A percentile compares a stretch with the other conserved stretches of the same genome.
Evolutionary conservation across 129 eudicot species (phyloP).

Genomic region (Chrysanthemum lavandulifolium): DNA sequence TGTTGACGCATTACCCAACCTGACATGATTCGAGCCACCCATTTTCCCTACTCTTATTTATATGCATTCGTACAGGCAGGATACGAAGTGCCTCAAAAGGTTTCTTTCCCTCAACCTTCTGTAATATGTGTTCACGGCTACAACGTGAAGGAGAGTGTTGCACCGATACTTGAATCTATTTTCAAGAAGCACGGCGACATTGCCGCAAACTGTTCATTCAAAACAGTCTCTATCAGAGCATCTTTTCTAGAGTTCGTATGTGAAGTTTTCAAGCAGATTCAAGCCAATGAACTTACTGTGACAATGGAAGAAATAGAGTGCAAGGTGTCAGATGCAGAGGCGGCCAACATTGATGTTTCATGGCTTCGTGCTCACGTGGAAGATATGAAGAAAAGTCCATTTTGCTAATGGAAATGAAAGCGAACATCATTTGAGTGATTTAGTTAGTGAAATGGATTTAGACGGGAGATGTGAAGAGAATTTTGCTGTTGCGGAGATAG

Average conservation of each 20-base stretch:
- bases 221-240: slow-evolving; percentile 14
- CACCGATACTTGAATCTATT: slow-evolving; percentile 18
- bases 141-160: slow-evolving; percentile 37
- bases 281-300: not conserved
- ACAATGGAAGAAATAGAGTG: slow-evolving; percentile 21
- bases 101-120: not conserved
- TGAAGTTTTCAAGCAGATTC: slow-evolving; percentile 21
- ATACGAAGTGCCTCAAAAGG: not conserved
- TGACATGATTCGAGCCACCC: not conserved
- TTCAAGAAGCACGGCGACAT: slow-evolving; percentile 32
- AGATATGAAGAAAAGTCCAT: not conserved
- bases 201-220: slow-evolving; percentile 19
- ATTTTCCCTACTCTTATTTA: not conserved
- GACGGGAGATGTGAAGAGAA: too few species aligned
- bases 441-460: too few species aligned
- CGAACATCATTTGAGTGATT: not conserved
- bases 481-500: too few species aligned
- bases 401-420: slow-evolving; percentile 14
- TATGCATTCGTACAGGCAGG: not conserved
- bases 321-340: slow-evolving; percentile 21
- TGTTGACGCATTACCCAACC: not conserved
- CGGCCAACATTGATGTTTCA: slow-evolving; percentile 26
- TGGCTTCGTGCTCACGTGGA: slow-evolving; percentile 29
- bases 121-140: slow-evolving; percentile 32
- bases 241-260: slow-evolving; percentile 28